A percentile compares a stretch with the other conserved stretches of the same genome.
Evolutionary conservation across 2,329 filamentous ascomycete genomes (phyloP).

Genomic region (Trichophyton equinum): DNA sequence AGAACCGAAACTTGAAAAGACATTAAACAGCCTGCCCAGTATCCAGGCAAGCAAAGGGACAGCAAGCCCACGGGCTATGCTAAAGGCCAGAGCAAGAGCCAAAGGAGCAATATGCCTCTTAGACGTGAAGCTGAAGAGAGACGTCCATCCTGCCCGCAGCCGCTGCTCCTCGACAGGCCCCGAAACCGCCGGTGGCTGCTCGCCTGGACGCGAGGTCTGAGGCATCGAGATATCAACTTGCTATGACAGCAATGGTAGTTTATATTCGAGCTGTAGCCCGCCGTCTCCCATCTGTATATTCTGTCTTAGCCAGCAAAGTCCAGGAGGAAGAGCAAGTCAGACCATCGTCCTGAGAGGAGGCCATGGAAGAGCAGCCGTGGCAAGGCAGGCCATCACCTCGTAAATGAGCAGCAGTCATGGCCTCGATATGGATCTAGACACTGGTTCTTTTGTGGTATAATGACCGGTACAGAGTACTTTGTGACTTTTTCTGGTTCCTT

Average conservation of each 20-base stretch:
- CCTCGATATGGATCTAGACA: neutral
- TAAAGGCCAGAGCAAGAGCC: slow-evolving; percentile 41
- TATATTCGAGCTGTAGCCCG: neutral
- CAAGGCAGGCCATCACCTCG: neutral
- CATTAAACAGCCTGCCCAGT: slow-evolving; percentile 61
- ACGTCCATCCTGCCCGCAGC: slow-evolving; percentile 32
- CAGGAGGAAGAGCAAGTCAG: neutral
- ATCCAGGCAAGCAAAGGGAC: slow-evolving; percentile 56
- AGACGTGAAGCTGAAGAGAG: slow-evolving; percentile 63
- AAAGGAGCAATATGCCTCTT: slow-evolving; percentile 46
- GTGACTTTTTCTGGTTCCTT: neutral
- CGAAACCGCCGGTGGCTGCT: neutral
- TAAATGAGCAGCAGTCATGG: neutral
- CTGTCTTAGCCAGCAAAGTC: neutral
- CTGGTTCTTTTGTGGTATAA: neutral
- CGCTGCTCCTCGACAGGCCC: neutral
- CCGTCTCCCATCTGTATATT: neutral
- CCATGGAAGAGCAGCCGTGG: neutral
- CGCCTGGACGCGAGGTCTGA: neutral
- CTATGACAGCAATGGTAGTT: neutral
- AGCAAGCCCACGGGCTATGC: slow-evolving; percentile 48
- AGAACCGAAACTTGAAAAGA: slow-evolving; percentile 54
- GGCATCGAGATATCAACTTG: neutral
- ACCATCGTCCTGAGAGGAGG: neutral
- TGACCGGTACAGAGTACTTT: neutral